These are phyloP conservation scores for Monosporascus ibericus DNA, from an alignment of 2,329 filamentous ascomycete genomes.

Conservation along the genomic window DNA sequence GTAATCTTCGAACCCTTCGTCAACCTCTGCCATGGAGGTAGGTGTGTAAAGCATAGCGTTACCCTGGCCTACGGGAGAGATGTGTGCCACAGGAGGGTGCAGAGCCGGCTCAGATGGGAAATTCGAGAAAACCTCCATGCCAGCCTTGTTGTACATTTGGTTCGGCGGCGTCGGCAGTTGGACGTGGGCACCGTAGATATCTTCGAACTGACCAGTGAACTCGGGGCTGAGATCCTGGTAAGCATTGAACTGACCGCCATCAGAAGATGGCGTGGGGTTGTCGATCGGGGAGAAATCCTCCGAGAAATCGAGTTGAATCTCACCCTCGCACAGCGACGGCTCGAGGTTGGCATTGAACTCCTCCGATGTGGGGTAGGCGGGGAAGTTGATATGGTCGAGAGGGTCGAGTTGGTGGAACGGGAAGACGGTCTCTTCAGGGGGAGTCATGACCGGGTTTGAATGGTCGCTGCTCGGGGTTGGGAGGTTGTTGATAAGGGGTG, in stretches of 20 bases:
- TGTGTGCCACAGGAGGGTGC: constrained; percentile 42
- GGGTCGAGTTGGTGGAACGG: constrained; percentile 13
- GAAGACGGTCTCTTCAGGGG: constrained; percentile 42
- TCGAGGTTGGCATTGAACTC: constrained; percentile 37
- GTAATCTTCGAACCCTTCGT: constrained; percentile 59
- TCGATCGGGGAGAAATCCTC: constrained; percentile 39
- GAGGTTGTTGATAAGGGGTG: constrained; percentile 55
- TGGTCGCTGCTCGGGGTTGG: constrained; percentile 57
- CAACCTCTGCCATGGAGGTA: constrained; percentile 52
- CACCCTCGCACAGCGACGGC: constrained; percentile 33
- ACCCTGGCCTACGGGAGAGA: constrained; percentile 63
- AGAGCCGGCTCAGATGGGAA: constrained; percentile 34
- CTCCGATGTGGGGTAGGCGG: constrained; percentile 39
- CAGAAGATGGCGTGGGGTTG: constrained; percentile 44
- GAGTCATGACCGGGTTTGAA: constrained; percentile 50
- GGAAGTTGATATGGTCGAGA: constrained; percentile 37
- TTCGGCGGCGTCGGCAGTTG: constrained; percentile 48
- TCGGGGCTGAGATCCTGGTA: constrained; percentile 56
- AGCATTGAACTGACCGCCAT: constrained; percentile 44
- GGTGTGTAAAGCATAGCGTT: constrained; percentile 66
- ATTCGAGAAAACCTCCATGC: constrained; percentile 36
- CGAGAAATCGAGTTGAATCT: constrained; percentile 31
- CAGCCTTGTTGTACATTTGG: constrained; percentile 38
- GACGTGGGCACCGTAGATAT: constrained; percentile 54
- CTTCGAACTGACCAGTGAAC: constrained; percentile 55